These are phyloP conservation scores for Penicillium hesseltinei DNA, from an alignment of 2,329 filamentous ascomycete species.

Conservation along the genomic window DNA sequence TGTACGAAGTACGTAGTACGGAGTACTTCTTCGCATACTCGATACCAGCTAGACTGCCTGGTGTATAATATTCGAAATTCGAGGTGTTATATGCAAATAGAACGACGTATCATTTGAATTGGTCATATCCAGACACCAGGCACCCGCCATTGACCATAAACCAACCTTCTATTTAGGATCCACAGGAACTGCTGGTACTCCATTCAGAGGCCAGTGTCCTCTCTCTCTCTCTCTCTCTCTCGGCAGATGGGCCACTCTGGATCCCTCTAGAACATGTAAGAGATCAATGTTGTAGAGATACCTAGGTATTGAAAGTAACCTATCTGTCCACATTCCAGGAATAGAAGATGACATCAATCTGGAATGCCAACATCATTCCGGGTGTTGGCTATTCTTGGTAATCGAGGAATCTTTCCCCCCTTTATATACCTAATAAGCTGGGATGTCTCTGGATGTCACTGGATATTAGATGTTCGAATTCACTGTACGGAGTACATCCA, in stretches of 20 bases:
- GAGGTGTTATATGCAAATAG: not conserved
- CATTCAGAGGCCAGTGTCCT: not conserved
- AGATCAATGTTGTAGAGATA: not conserved
- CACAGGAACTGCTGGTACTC: not conserved
- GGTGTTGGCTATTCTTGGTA: slow-evolving; percentile 1
- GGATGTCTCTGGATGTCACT: not conserved
- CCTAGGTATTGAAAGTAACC: no score
- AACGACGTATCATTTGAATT: not conserved
- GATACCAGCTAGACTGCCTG: not conserved
- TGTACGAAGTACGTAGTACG: not conserved
- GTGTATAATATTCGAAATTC: not conserved
- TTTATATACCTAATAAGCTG: not conserved
- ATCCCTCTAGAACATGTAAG: no score
- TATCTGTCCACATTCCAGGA: not conserved
- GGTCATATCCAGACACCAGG: not conserved
- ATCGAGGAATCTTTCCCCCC: not conserved
- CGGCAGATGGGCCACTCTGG: not conserved
- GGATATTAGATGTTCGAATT: no score
- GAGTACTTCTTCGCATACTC: not conserved
- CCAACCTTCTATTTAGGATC: not conserved
- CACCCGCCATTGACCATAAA: not conserved
- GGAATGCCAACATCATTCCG: slow-evolving; percentile 11
- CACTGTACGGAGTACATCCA: not conserved
- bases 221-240: not conserved
- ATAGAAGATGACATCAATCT: slow-evolving; percentile 3